Conservation (phyloP, 768 basidiomycete genomes). For the Pleurotus eryngii region DNA sequence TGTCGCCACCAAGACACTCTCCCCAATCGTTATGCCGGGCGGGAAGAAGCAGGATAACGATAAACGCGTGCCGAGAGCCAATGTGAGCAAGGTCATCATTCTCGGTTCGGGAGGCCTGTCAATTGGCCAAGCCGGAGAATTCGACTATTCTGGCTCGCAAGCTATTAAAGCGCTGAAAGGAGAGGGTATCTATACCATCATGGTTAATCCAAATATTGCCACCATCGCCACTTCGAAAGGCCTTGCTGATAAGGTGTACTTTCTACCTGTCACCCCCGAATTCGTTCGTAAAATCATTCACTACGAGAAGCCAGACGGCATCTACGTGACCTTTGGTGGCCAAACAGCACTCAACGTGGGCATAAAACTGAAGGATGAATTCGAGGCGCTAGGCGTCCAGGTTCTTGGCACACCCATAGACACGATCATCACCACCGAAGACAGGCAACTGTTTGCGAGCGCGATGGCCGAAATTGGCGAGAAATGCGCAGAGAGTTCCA, state of each 20-base stretch:
- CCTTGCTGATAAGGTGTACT: constrained; percentile 98
- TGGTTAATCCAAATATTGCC: constrained; percentile 98
- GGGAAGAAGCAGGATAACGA: constrained; percentile 85
- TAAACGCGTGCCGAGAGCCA: constrained; percentile 60
- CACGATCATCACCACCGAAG: constrained; percentile 96
- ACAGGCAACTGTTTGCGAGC: constrained; percentile 87
- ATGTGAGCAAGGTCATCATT: constrained; percentile 92
- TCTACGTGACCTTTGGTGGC: constrained; percentile 98
- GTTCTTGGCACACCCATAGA: constrained; percentile 97
- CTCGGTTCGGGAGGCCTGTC: constrained; percentile 97
- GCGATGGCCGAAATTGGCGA: constrained; percentile 97
- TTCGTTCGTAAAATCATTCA: constrained; percentile 98
- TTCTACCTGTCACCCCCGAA: constrained; percentile 96
- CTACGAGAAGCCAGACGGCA: constrained; percentile 98
- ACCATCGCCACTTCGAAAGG: constrained; percentile 98
- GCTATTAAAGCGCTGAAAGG: constrained; percentile 99
- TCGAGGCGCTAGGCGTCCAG: constrained; percentile 81
- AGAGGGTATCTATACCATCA: constrained; percentile 98
- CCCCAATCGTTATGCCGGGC: constrained; percentile 68
- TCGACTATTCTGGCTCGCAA: constrained; percentile 99
- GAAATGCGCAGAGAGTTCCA: constrained; percentile 86
- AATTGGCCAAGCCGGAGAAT: constrained; percentile 98
- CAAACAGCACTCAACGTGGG: constrained; percentile 97
- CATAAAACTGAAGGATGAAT: constrained; percentile 97
- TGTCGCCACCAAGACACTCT: constrained; percentile 48